Evolutionary conservation across 108 stramenopile genomes (phyloP).

Genomic region (Pseudonitzschia pungens): DNA sequence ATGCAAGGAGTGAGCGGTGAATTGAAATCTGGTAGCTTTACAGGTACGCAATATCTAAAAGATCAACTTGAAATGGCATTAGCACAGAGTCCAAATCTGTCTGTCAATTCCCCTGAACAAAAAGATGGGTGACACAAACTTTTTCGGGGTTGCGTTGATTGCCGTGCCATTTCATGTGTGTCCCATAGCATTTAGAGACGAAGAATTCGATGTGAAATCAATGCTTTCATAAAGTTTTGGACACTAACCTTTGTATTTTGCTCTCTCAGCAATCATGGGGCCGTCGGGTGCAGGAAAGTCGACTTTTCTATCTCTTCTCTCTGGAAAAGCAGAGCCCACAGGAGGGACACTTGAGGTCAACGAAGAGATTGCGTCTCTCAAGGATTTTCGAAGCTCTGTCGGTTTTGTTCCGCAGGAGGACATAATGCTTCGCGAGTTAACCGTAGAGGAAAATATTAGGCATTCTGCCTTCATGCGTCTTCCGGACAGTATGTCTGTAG

Average conservation of each 20-base stretch:
- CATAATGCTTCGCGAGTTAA: conserved; percentile 74
- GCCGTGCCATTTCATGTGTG: too few species aligned
- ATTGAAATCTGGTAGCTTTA: conserved; percentile 32
- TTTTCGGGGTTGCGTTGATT: too few species aligned
- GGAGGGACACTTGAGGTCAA: conserved; percentile 47
- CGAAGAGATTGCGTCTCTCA: conserved; percentile 51
- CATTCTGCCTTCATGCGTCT: conserved; percentile 79
- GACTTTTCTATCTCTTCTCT: conserved; percentile 54
- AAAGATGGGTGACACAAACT: too few species aligned
- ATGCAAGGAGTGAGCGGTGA: conserved; percentile 32
- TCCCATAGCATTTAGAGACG: too few species aligned
- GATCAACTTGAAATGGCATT: too few species aligned
- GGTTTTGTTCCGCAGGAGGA: conserved; percentile 89
- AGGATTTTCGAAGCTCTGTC: conserved; percentile 58
- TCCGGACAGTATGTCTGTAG: conserved; percentile 25
- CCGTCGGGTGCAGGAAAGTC: conserved; percentile 78
- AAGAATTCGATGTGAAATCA: too few species aligned
- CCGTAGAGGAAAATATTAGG: conserved; percentile 75
- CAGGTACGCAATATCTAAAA: not conserved
- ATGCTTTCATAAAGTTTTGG: too few species aligned
- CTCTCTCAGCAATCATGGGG: conserved; percentile 68
- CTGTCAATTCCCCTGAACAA: too few species aligned
- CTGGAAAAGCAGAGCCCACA: conserved; percentile 38
- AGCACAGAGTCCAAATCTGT: too few species aligned
- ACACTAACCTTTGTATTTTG: not conserved